Conservation (phyloP, 2,329 filamentous ascomycete species). For the Colletotrichum tamarilloi region DNA sequence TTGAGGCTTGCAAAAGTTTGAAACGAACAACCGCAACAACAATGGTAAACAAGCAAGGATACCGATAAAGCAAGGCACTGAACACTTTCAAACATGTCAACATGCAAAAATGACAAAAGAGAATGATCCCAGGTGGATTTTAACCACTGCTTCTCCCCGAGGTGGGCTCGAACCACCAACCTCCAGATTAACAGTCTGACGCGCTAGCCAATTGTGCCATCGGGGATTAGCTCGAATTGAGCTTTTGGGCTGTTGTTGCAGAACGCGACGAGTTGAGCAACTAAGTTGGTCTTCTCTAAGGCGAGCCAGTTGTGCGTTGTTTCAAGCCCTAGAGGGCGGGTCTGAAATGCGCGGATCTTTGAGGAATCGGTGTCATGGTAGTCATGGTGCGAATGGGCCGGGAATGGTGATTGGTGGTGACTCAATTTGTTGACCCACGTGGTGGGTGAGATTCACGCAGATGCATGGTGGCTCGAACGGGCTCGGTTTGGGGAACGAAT, state of each 20-base stretch:
- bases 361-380: neutral
- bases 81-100: too few relatives aligned
- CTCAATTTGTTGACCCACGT: neutral
- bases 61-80: too few relatives aligned
- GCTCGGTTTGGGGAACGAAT: neutral
- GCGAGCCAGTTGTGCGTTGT: neutral
- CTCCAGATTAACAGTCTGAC: constrained; percentile 37
- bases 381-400: neutral
- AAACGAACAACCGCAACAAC: too few relatives aligned
- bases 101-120: neutral
- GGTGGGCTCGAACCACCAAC: constrained; percentile 37
- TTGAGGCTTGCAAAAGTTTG: too few relatives aligned
- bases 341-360: neutral
- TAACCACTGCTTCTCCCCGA: constrained; percentile 30
- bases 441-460: neutral
- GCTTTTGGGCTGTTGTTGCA: constrained; percentile 9
- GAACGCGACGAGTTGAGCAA: rapidly evolving
- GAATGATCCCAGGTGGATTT: neutral
- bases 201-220: constrained; percentile 37
- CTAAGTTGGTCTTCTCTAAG: rapidly evolving
- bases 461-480: neutral
- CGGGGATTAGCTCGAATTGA: constrained; percentile 28
- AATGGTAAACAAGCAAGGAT: too few relatives aligned
- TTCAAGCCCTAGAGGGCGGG: neutral
- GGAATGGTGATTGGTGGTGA: neutral